phyloP scores from a whole-genome alignment of 2,329 filamentous ascomycete genomes.

The Xylaria sp. region DNA sequence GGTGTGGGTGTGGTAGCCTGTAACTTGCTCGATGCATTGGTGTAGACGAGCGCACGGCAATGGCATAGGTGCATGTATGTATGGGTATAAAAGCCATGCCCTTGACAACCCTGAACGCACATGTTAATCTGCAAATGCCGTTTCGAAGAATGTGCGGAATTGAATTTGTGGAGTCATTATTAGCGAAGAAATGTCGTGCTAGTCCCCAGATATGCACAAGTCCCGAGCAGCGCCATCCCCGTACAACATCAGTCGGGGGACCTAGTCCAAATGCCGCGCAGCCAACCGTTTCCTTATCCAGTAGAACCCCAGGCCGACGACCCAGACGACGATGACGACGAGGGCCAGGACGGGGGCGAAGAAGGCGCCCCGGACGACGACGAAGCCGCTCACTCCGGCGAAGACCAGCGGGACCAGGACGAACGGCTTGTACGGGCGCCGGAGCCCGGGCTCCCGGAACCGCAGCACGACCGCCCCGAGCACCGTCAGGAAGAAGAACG shows the following conservation, averaged over 20 bases:
- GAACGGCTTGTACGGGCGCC: constrained; percentile 58
- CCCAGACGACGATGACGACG: constrained; percentile 55
- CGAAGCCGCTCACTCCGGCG: constrained; percentile 60
- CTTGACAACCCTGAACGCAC: too few relatives aligned
- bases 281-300: constrained; percentile 26
- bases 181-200: too few relatives aligned
- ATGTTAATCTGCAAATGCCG: too few relatives aligned
- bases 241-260: too few relatives aligned
- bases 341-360: constrained; percentile 60
- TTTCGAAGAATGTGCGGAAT: too few relatives aligned
- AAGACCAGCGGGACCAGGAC: constrained; percentile 56
- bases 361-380: constrained; percentile 59
- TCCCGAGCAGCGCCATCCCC: background rate
- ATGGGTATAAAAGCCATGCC: too few relatives aligned
- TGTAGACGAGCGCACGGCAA: too few relatives aligned
- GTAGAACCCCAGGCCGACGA: constrained; percentile 51
- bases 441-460: constrained; percentile 56
- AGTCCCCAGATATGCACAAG: background rate
- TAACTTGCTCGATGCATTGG: too few relatives aligned
- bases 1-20: too few relatives aligned
- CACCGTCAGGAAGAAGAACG: constrained; percentile 67
- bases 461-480: constrained; percentile 60
- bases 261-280: constrained; percentile 6
- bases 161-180: too few relatives aligned
- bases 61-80: too few relatives aligned